phyloP scores from a whole-genome alignment of 1,284 basidiomycete species.

The Naganishia sp. region DNA sequence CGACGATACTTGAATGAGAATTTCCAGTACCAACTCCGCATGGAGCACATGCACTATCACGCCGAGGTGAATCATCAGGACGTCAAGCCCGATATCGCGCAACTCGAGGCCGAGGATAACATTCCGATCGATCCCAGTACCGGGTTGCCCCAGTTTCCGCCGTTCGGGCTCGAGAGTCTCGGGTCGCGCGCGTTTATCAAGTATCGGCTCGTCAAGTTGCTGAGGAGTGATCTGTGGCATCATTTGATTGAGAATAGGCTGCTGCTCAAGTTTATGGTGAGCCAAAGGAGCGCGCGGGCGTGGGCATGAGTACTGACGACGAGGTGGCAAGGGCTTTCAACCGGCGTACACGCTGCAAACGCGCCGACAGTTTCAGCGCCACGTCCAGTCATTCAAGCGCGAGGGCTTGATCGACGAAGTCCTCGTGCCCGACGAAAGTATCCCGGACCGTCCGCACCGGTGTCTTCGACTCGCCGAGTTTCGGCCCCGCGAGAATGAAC shows the following conservation, averaged over 20 bases:
- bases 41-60: conserved; percentile 13
- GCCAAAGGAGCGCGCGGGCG: not conserved
- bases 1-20: conserved; percentile 28
- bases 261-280: conserved; percentile 27
- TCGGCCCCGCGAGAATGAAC: conserved; percentile 20
- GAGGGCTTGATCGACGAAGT: conserved; percentile 32
- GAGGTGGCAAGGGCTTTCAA: conserved; percentile 19
- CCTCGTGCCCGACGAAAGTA: conserved; percentile 18
- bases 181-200: conserved; percentile 26
- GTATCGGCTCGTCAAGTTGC: conserved; percentile 23
- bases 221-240: conserved; percentile 31
- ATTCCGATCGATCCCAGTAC: conserved; percentile 23
- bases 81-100: not conserved
- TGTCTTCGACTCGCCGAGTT: conserved; percentile 33
- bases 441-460: conserved; percentile 13
- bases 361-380: conserved; percentile 22
- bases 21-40: conserved; percentile 15
- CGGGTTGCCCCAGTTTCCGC: conserved; percentile 28
- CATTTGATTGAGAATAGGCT: conserved; percentile 33
- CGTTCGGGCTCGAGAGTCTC: conserved; percentile 28
- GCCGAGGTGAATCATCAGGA: not conserved
- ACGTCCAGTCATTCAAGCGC: conserved; percentile 10
- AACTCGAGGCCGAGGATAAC: conserved; percentile 3
- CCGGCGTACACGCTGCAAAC: conserved; percentile 12
- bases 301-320: not conserved